Evolutionary conservation across 306 rosid species (phyloP).

Genomic region (Pterocarpus macrocarpus): DNA sequence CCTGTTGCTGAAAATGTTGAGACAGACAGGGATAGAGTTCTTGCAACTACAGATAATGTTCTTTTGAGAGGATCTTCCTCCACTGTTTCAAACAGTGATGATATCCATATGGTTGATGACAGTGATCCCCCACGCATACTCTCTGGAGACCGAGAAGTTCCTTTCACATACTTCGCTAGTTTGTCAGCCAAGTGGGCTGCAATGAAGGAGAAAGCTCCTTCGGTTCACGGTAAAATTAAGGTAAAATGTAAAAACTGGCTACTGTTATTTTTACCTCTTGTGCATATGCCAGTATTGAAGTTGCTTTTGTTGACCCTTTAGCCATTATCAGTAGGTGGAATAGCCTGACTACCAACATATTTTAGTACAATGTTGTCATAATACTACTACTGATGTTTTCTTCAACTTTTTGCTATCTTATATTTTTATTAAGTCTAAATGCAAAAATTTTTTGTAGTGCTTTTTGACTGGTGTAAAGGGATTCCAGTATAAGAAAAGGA

Average conservation of each 20-base stretch:
- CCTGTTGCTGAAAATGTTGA: constrained; percentile 49
- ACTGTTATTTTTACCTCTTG: constrained; percentile 18
- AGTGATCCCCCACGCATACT: constrained; percentile 55
- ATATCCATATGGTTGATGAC: constrained; percentile 56
- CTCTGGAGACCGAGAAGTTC: constrained; percentile 66
- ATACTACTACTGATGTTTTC: constrained; percentile 3
- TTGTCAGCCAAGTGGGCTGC: constrained; percentile 84
- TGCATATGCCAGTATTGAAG: constrained; percentile 25
- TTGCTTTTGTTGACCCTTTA: constrained; percentile 15
- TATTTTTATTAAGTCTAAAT: constrained; percentile 37
- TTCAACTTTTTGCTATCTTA: constrained; percentile 17
- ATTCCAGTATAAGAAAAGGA: constrained; percentile 71
- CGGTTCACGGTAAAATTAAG: constrained; percentile 82
- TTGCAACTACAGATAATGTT: constrained; percentile 28
- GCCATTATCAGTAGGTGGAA: constrained; percentile 6
- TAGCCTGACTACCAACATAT: constrained; percentile 10
- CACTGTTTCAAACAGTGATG: constrained; percentile 46
- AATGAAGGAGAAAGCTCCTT: constrained; percentile 57
- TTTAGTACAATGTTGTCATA: constrained; percentile 12
- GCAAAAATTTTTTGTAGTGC: constrained; percentile 66
- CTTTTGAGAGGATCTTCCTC: constrained; percentile 43
- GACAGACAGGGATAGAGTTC: constrained; percentile 34
- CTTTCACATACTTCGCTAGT: constrained; percentile 87
- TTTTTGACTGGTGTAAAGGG: constrained; percentile 91
- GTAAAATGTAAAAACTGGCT: constrained; percentile 55